Evolutionary conservation across 2,329 filamentous ascomycete genomes (phyloP).

Genomic region (Onygena corvina): DNA sequence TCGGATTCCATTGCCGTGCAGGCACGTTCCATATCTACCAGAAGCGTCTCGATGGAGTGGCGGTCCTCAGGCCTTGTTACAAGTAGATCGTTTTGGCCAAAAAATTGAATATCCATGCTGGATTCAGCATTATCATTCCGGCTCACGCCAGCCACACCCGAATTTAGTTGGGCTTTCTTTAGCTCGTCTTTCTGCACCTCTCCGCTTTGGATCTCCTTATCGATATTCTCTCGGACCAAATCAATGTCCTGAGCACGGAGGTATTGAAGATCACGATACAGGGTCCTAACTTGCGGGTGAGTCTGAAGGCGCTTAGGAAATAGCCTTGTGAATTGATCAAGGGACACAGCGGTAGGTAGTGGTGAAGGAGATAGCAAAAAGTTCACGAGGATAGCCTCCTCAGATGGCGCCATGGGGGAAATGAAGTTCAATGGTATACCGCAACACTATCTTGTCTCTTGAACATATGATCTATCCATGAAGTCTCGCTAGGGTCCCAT

Average conservation of each 20-base stretch:
- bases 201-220: constrained; percentile 27
- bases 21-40: constrained; percentile 58
- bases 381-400: constrained; percentile 60
- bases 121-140: constrained; percentile 29
- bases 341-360: constrained; percentile 59
- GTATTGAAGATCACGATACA: constrained; percentile 70
- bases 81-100: constrained; percentile 38
- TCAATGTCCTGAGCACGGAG: constrained; percentile 60
- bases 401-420: constrained; percentile 57
- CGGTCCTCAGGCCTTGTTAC: constrained; percentile 28
- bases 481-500: too few relatives aligned
- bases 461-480: too few relatives aligned
- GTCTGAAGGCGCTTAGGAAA: constrained; percentile 58
- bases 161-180: constrained; percentile 23
- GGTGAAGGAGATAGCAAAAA: constrained; percentile 68
- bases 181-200: constrained; percentile 30
- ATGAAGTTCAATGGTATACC: background rate
- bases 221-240: constrained; percentile 46
- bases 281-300: constrained; percentile 53
- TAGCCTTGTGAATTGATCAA: constrained; percentile 61
- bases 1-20: constrained; percentile 54
- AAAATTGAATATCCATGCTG: constrained; percentile 46
- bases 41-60: constrained; percentile 53
- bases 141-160: constrained; percentile 26
- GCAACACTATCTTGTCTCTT: background rate